Conservation (phyloP, 2,329 filamentous ascomycete species). For the Curvularia lunata region DNA sequence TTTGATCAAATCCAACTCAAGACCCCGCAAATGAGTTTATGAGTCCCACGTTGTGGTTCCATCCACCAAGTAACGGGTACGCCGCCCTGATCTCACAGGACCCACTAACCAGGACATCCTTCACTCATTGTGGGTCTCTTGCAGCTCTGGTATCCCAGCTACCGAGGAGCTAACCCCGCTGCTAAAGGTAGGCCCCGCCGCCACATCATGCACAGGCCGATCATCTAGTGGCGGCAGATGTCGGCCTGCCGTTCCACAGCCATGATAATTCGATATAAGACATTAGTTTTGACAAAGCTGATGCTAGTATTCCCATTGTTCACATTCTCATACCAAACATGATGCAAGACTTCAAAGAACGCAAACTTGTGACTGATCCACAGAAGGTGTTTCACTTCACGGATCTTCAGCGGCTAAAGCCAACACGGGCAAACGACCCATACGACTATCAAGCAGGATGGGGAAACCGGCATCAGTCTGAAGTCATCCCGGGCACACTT, state of each 20-base stretch:
- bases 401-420: slow-evolving; percentile 48
- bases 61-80: slow-evolving; percentile 11
- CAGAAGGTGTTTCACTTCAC: slow-evolving; percentile 49
- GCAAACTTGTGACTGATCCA: slow-evolving; percentile 45
- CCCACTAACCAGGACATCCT: slow-evolving; percentile 31
- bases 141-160: slow-evolving; percentile 22
- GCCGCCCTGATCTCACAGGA: slow-evolving; percentile 13
- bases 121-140: slow-evolving; percentile 26
- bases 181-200: slow-evolving; percentile 34
- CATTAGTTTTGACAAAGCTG: slow-evolving; percentile 19
- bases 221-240: slow-evolving; percentile 44
- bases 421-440: slow-evolving; percentile 48
- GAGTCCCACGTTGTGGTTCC: slow-evolving; percentile 7
- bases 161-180: slow-evolving; percentile 35
- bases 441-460: slow-evolving; percentile 50
- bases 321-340: slow-evolving; percentile 13
- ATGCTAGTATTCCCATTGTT: slow-evolving; percentile 8
- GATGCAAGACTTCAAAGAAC: slow-evolving; percentile 46
- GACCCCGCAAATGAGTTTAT: slow-evolving; percentile 23
- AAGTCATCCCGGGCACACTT: slow-evolving; percentile 53
- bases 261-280: slow-evolving; percentile 41
- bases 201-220: slow-evolving; percentile 42
- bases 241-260: slow-evolving; percentile 23
- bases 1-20: slow-evolving; percentile 3
- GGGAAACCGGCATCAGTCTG: slow-evolving; percentile 50